These are phyloP conservation scores for Colletotrichum tanaceti DNA, from an alignment of 2,329 filamentous ascomycete genomes.

Conservation along the genomic window DNA sequence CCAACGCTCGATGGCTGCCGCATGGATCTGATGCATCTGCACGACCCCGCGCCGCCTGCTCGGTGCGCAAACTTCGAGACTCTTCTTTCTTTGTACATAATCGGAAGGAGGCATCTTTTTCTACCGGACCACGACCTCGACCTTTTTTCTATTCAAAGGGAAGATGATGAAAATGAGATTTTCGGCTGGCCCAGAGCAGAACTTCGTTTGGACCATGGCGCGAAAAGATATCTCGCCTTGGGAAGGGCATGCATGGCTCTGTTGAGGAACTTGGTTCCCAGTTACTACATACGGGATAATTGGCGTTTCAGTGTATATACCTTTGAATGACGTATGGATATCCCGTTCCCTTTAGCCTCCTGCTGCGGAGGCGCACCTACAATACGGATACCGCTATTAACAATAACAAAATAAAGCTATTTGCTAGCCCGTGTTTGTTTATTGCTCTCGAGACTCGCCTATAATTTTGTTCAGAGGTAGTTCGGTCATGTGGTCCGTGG, in stretches of 20 bases:
- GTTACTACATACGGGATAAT: conserved; percentile 23
- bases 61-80: background rate
- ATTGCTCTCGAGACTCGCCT: background rate
- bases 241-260: conserved; percentile 10
- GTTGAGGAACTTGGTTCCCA: conserved; percentile 4
- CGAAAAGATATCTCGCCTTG: background rate
- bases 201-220: conserved; percentile 5
- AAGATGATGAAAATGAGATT: conserved; percentile 22
- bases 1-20: conserved; percentile 47
- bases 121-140: conserved; percentile 21
- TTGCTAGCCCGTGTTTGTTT: background rate
- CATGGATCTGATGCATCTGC: conserved; percentile 61
- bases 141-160: background rate
- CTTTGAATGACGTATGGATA: conserved; percentile 39
- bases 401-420: background rate
- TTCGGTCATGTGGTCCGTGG: background rate
- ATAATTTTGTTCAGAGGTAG: background rate
- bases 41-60: background rate
- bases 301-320: conserved; percentile 40
- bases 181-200: conserved; percentile 8
- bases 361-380: conserved; percentile 17
- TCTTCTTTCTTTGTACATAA: conserved; percentile 42
- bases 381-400: conserved; percentile 17
- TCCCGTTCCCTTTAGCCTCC: conserved; percentile 12
- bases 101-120: conserved; percentile 25